Percentiles rank a stretch among this genome's conserved stretches.
Evolutionary conservation across 768 basidiomycete species (phyloP).

Genomic region (Amanita rubescens): DNA sequence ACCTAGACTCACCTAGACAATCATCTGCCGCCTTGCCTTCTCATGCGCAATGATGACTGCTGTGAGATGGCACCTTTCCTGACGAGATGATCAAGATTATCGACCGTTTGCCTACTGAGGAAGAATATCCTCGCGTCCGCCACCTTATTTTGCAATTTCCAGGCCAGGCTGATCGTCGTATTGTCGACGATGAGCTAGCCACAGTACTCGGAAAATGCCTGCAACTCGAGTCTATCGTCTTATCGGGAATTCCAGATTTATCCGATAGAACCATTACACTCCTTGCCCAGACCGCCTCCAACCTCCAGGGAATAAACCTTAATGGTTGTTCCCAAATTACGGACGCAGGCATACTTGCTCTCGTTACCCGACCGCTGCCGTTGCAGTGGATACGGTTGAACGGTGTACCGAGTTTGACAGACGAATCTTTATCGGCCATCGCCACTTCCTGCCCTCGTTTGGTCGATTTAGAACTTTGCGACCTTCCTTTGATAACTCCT

Average conservation of each 20-base stretch:
- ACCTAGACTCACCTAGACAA: conserved; percentile 25
- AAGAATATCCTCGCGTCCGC: conserved; percentile 52
- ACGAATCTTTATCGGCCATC: conserved; percentile 57
- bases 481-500: conserved; percentile 61
- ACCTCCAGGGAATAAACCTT: conserved; percentile 71
- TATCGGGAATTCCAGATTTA: conserved; percentile 60
- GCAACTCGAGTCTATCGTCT: conserved; percentile 57
- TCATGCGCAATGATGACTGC: background rate
- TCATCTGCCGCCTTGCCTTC: background rate
- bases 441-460: conserved; percentile 70
- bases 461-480: conserved; percentile 73
- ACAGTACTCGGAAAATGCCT: conserved; percentile 50
- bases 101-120: conserved; percentile 52
- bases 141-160: conserved; percentile 48
- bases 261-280: conserved; percentile 63
- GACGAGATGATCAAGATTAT: conserved; percentile 52
- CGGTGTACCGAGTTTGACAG: conserved; percentile 56
- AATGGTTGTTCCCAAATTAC: conserved; percentile 69
- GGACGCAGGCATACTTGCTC: conserved; percentile 66
- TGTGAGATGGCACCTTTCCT: conserved; percentile 27
- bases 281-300: conserved; percentile 54
- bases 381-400: conserved; percentile 73
- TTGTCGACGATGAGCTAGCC: conserved; percentile 57
- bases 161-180: conserved; percentile 19
- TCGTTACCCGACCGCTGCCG: conserved; percentile 60